phyloP scores from a whole-genome alignment of 139 green algal genomes.

The Chlorella ohadii region DNA sequence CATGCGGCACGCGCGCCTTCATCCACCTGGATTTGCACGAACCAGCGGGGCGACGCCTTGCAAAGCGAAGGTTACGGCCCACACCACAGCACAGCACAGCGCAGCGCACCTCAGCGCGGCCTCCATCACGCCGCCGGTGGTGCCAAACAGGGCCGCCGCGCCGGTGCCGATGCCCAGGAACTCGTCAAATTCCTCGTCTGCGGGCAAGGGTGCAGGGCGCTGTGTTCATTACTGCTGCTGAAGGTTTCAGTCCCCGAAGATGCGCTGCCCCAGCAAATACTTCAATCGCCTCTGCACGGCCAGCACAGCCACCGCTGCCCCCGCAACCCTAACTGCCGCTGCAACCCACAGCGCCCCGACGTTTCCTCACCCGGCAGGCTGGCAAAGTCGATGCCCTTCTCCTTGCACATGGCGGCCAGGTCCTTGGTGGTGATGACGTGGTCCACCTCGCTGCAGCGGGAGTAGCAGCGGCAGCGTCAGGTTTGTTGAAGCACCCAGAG shows the following conservation, averaged over 20 bases:
- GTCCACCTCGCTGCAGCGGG: slow-evolving; percentile 69
- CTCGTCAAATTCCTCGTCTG: slow-evolving; percentile 59
- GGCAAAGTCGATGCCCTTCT: slow-evolving; percentile 62
- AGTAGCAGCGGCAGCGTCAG: no score
- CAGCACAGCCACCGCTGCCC: neutral
- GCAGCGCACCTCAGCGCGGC: slow-evolving; percentile 58
- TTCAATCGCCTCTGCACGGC: neutral
- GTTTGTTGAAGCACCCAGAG: no score
- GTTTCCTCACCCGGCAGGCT: slow-evolving; percentile 43
- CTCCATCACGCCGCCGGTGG: slow-evolving; percentile 81
- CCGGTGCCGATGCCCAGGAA: slow-evolving; percentile 62
- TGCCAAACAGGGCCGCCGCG: slow-evolving; percentile 68
- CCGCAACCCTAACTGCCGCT: no score
- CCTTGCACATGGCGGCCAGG: slow-evolving; percentile 59
- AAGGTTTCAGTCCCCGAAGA: no score
- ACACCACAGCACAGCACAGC: no score
- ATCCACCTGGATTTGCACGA: no score
- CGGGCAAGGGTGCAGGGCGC: neutral
- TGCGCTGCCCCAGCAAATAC: no score
- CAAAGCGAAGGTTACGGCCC: no score
- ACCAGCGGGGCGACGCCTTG: no score
- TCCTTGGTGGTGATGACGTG: slow-evolving; percentile 74
- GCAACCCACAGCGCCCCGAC: no score
- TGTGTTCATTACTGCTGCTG: no score
- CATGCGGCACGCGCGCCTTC: no score